Conservation (phyloP, 805 yeast species). For the Lipomyces orientalis region DNA sequence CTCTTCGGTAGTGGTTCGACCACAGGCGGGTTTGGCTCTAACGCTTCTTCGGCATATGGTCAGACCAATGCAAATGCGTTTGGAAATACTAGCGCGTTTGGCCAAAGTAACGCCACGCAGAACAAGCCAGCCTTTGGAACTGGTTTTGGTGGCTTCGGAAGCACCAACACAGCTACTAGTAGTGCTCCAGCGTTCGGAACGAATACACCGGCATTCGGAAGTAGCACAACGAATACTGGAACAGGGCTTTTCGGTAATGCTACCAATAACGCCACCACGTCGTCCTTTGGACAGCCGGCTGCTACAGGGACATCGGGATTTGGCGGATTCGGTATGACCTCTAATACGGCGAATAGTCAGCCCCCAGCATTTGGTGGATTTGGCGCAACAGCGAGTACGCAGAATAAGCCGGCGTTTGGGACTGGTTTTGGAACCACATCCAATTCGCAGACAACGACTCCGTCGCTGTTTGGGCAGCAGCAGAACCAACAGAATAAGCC, state of each 20-base stretch:
- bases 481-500: constrained; percentile 26
- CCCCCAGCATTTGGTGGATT: constrained; percentile 40
- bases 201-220: constrained; percentile 49
- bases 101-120: constrained; percentile 40
- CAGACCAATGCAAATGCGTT: constrained; percentile 42
- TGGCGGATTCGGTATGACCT: constrained; percentile 49
- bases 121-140: constrained; percentile 38
- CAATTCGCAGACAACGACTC: constrained; percentile 37
- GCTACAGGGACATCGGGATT: constrained; percentile 34
- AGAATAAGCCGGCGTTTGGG: constrained; percentile 34
- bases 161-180: constrained; percentile 41
- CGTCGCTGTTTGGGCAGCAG: constrained; percentile 35
- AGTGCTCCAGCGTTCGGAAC: constrained; percentile 40
- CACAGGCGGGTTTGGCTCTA: constrained; percentile 38
- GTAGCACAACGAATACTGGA: constrained; percentile 41
- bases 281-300: constrained; percentile 32
- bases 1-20: constrained; percentile 35
- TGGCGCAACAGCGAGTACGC: constrained; percentile 33
- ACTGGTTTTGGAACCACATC: constrained; percentile 45
- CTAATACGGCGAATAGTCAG: constrained; percentile 37
- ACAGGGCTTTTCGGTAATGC: constrained; percentile 28
- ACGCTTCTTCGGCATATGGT: constrained; percentile 50
- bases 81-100: constrained; percentile 47
- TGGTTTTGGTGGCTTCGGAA: constrained; percentile 39
- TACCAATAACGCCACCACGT: constrained; percentile 10